A percentile compares a stretch with the other conserved stretches of the same genome.
phyloP scores from a whole-genome alignment of 805 yeast species.

The Yarrowia sp. region DNA sequence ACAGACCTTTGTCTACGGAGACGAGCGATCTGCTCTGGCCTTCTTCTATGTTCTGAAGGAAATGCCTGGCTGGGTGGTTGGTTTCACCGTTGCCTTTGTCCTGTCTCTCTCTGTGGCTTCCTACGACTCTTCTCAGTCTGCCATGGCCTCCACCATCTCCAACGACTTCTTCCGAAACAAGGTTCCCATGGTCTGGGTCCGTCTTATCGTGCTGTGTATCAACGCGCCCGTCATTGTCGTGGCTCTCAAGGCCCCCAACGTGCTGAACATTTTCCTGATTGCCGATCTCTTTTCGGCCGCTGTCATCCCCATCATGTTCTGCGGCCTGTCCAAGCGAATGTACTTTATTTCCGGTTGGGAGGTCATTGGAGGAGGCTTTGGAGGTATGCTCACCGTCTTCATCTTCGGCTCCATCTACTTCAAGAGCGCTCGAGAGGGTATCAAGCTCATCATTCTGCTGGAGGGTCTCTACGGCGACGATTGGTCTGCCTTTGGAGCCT shows the following conservation, averaged over 20 bases:
- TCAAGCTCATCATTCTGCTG: constrained; percentile 66
- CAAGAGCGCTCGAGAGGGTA: constrained; percentile 76
- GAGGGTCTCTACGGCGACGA: constrained; percentile 78
- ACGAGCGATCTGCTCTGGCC: constrained; percentile 54
- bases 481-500: constrained; percentile 96
- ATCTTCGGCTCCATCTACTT: constrained; percentile 85
- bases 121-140: constrained; percentile 87
- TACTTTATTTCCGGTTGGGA: constrained; percentile 81
- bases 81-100: constrained; percentile 77
- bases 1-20: constrained; percentile 44
- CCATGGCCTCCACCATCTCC: constrained; percentile 85
- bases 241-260: constrained; percentile 82
- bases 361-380: constrained; percentile 81
- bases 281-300: constrained; percentile 90
- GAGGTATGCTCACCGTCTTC: constrained; percentile 80
- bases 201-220: constrained; percentile 72
- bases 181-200: constrained; percentile 67
- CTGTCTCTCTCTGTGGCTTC: constrained; percentile 84
- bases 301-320: constrained; percentile 80
- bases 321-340: constrained; percentile 73
- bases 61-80: constrained; percentile 87
- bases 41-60: constrained; percentile 72
- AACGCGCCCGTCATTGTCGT: constrained; percentile 90
- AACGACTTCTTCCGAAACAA: constrained; percentile 89
- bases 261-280: constrained; percentile 84